Conservation (phyloP, 306 rosid species). For the Vigna angularis region DNA sequence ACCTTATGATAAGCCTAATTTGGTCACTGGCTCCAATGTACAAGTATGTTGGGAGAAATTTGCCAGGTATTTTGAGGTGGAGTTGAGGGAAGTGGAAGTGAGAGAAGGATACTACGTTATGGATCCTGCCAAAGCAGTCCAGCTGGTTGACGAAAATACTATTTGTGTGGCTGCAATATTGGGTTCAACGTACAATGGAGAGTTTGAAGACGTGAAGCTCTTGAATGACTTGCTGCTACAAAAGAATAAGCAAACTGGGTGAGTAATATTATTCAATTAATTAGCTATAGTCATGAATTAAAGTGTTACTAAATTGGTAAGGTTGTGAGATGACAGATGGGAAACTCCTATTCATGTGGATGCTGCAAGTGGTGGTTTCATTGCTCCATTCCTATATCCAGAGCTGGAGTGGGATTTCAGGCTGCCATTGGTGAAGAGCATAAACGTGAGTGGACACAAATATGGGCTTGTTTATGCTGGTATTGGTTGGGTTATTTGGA, state of each 20-base stretch:
- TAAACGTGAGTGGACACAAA: conserved; percentile 86
- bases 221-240: conserved; percentile 64
- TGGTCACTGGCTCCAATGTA: conserved; percentile 77
- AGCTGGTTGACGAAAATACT: conserved; percentile 84
- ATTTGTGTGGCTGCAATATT: conserved; percentile 83
- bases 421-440: conserved; percentile 84
- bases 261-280: neutral
- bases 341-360: conserved; percentile 86
- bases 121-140: conserved; percentile 82
- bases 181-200: conserved; percentile 86
- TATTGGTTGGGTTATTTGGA: conserved; percentile 81
- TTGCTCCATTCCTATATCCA: conserved; percentile 82
- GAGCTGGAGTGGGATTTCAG: conserved; percentile 88
- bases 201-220: conserved; percentile 83
- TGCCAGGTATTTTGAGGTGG: conserved; percentile 80
- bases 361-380: conserved; percentile 86
- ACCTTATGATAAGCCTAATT: conserved; percentile 67
- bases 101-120: conserved; percentile 79
- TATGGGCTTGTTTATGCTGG: conserved; percentile 91
- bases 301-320: conserved; percentile 15
- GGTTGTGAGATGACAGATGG: conserved; percentile 56
- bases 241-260: conserved; percentile 73
- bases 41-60: conserved; percentile 88
- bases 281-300: neutral
- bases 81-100: conserved; percentile 73